Conservation (phyloP, 495 filamentous ascomycete genomes). For the Trichoderma orchidacearum region DNA sequence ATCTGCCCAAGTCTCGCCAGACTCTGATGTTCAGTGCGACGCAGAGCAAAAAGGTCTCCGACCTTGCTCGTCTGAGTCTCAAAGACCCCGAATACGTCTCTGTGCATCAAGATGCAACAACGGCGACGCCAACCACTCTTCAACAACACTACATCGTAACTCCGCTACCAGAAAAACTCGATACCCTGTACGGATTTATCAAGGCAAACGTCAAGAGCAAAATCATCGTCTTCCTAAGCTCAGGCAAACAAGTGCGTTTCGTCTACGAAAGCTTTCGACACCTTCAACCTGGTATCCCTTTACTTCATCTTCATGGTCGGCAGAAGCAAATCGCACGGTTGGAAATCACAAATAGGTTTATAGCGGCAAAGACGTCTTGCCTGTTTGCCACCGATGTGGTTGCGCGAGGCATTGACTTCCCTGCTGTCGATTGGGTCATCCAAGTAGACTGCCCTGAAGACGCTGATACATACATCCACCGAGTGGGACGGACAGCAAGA, state of each 20-base stretch:
- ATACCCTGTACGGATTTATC: constrained; percentile 86
- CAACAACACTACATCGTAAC: constrained; percentile 86
- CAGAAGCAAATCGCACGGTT: constrained; percentile 83
- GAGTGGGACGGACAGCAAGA: constrained; percentile 88
- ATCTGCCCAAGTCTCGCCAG: constrained; percentile 76
- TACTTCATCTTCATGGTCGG: constrained; percentile 89
- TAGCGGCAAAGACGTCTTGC: constrained; percentile 63
- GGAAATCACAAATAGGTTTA: constrained; percentile 74
- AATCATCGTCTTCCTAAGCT: constrained; percentile 86
- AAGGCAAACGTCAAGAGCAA: constrained; percentile 78
- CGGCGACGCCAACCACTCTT: constrained; percentile 72
- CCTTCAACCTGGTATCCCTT: constrained; percentile 84
- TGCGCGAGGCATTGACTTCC: constrained; percentile 87
- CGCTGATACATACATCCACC: constrained; percentile 93
- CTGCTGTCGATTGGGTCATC: constrained; percentile 94
- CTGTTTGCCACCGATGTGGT: constrained; percentile 94
- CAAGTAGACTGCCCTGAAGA: constrained; percentile 94
- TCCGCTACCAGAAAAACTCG: constrained; percentile 73
- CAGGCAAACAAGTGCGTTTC: constrained; percentile 92
- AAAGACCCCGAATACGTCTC: constrained; percentile 89
- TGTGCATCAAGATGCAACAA: constrained; percentile 68
- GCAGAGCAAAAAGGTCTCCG: constrained; percentile 85
- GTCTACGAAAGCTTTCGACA: constrained; percentile 87
- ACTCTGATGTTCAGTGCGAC: constrained; percentile 94
- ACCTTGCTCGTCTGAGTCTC: constrained; percentile 77